Evolutionary conservation across 2,329 filamentous ascomycete species (phyloP), one percentile per base, ranked within the genome.

Genomic region (Pseudopithomyces maydicus): DNA sequence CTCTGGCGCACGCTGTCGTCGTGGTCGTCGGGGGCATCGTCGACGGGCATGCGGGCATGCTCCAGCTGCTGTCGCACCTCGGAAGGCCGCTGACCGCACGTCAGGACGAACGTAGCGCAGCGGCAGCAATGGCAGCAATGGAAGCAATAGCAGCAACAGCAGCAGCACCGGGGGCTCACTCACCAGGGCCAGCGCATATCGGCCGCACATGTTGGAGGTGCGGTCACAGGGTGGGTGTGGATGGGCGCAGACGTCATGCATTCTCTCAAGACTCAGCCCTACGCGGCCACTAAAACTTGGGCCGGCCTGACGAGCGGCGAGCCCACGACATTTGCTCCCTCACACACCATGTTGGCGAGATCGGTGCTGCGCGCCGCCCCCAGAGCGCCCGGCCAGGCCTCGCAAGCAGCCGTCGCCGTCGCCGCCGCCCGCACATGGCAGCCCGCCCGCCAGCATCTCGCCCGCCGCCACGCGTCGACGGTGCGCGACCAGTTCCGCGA

Each of bases 61-160:
- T 90, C 84, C 6, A 97, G 81, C 73, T 90, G 87, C 54, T 82
- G 84, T 51, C 89, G 88, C 56, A 97, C 84, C 72, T 92, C 89
- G 22, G 88, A 89, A 35, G 91, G 88, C 60, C 91, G 85, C 91
- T 96, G 35, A 36, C 22, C 5, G 6, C 15, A 15, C 19, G 8
- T 39, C 23, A 47, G 71, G 53, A 67, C 65, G 46, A 43, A 35
- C 47, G 14, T 1, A 29, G 41, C 14, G 29, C n/a, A n/a, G 41
- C 1, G 17, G 20, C n/a, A 15, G 38, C 14, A 41, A n/a, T n/a
- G n/a, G n/a, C n/a, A n/a, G n/a, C n/a, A n/a, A n/a, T n/a, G n/a
- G n/a, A n/a, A n/a, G n/a, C n/a, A n/a, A n/a, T n/a, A n/a, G n/a
- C n/a, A n/a, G n/a, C n/a, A n/a, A n/a, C n/a, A n/a, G n/a, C n/a